Base-by-base conservation (phyloP, 2,329 filamentous ascomycete genomes). In the Trichoderma afroharzianum region DNA sequence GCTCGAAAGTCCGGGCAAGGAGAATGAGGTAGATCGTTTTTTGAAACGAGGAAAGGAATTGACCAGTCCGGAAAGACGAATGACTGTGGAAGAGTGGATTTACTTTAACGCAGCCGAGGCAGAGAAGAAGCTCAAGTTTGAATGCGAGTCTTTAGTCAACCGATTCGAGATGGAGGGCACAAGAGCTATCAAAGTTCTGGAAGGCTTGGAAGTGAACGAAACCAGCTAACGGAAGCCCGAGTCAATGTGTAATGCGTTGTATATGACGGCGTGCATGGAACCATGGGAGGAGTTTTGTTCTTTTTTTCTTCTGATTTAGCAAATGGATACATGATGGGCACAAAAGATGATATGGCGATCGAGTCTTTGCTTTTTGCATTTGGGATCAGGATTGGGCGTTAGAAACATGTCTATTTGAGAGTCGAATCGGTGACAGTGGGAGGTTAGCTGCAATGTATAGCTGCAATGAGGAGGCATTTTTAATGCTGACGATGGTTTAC, bases 1-100 rank as follows among this genome's bases (percentile, higher is more conserved):
- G 2, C 72, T 71, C 7, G 82, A 84, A 12, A 80, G 81, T 15
- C 76, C 82, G 14, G 84, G 86, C 57, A 86, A 87, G 76, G 86
- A 91, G 75, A 90, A 88, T 70, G 80, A 82, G 0, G 83, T 83
- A 2, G 83, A 83, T 21, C 81, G 82, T 11, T 82, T 89, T 30
- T 79, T 91, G 18, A 85, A 83, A 70, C 84, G 86, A 50, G 89
- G 88, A 14, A 85, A 85, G 0, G 88, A 88, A 15, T 82, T 99
- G 68, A 91, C 88, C 2, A 92, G 87, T 68, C 88, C 90, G 0
- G 96, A 98, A 83, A 94, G 92, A 84, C 85, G 87, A 47, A 97
- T 99, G 95, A 95, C 91, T 6, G 93, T 98, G 0, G 94, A 97
- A 80, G 91, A 98, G 80, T 99, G 95, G 94, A 92, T 99, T 50